Evolutionary conservation across 164 flowering plant genomes (phyloP), one percentile per base, ranked within the genome.

Genomic region (Berberis thunbergii): DNA sequence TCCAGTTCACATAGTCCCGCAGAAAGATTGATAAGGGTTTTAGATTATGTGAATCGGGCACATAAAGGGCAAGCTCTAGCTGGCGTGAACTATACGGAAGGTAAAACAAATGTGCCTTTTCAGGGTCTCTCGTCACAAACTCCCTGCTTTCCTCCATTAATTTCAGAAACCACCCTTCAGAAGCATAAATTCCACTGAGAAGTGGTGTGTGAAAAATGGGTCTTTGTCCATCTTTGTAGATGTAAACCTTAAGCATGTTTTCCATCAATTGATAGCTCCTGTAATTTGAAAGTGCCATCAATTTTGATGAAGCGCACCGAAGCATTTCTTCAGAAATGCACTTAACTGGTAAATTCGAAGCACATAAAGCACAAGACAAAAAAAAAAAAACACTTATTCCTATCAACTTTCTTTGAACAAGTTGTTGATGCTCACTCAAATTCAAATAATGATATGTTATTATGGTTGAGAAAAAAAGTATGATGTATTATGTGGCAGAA

Each of bases 121-220:
- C 42, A 50, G 65, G 65, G 57, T 62, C 65, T 38, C 45, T 62
- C 11, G 65, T 50, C 10, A 62, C 65, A 41, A 62, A 62, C 56
- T 62, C 57, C 57, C 65, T 62, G 65, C 50, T 62, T 62, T 62
- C 65, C 44, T 62, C 65, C 65, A 50, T 62, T 62, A 62, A 50
- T 13, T 62, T 62, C 65, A 62, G 39, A 62, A 62, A 62, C 65
- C 65, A 62, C 40, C 65, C 65, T 52, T 62, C 65, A 10, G 65
- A 62, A 9, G 65, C 65, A 62, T 62, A 62, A 38, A 62, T 62
- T 41, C 65, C 65, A 8, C 45, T 50, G 44, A 62, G 65, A 41
- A 41, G 65, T 41, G 65, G 65, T 40, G 7, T 7, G 54, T 62
- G 65, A 40, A 62, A 61, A 62, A 62, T 62, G n/a, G 65, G 65